phyloP scores from a whole-genome alignment of 2,329 filamentous ascomycete species.

The Aspergillus udagawae region DNA sequence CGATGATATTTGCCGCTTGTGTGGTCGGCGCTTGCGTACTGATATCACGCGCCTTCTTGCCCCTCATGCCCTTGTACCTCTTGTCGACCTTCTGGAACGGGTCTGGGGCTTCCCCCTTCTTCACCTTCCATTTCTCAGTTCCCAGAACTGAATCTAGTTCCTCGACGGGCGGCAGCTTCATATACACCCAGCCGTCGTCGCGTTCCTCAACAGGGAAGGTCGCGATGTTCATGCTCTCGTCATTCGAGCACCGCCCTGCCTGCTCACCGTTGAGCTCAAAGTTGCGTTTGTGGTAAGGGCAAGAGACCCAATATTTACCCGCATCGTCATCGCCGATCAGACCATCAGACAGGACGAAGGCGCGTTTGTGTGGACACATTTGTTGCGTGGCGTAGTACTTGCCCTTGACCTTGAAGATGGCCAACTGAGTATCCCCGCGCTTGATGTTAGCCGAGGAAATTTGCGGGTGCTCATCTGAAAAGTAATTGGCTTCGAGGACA shows the following conservation, averaged over 20 bases:
- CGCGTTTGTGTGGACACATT: constrained; percentile 91
- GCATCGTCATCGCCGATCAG: constrained; percentile 62
- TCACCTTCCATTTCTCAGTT: constrained; percentile 74
- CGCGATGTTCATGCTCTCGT: constrained; percentile 71
- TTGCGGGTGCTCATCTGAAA: constrained; percentile 65
- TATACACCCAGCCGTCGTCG: constrained; percentile 71
- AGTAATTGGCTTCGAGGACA: constrained; percentile 66
- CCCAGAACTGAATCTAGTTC: constrained; percentile 77
- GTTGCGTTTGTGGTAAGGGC: constrained; percentile 86
- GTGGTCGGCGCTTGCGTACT: constrained; percentile 10
- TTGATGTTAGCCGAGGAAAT: constrained; percentile 71
- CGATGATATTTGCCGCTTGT: constrained; percentile 26
- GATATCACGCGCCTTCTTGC: constrained; percentile 43
- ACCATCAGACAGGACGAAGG: constrained; percentile 84
- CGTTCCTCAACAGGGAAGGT: constrained; percentile 75
- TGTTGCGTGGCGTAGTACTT: constrained; percentile 83
- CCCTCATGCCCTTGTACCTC: constrained; percentile 53
- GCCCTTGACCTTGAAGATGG: constrained; percentile 77
- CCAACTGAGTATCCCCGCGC: constrained; percentile 82
- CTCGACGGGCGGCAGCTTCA: constrained; percentile 73
- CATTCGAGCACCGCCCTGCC: constrained; percentile 69
- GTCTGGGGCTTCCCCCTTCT: constrained; percentile 61
- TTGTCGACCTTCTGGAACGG: constrained; percentile 56
- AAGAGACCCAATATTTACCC: constrained; percentile 76
- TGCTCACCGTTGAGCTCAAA: constrained; percentile 67